Base-by-base conservation (phyloP, 371 early-diverging fungal genomes). In the Mortierella sp. region DNA sequence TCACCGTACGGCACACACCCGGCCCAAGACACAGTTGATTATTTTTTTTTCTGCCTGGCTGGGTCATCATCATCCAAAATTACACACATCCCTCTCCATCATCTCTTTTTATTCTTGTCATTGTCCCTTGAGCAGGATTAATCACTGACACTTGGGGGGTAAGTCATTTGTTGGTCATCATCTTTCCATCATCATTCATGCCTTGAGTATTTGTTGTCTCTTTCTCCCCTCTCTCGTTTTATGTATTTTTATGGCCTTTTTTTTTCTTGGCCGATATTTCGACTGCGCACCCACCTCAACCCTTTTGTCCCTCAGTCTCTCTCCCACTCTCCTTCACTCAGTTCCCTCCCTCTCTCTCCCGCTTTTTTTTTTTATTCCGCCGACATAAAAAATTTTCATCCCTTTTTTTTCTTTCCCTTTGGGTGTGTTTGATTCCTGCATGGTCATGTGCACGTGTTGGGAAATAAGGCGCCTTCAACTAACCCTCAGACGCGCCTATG, bases 291-390 rank as follows among this genome's bases (percentile, higher is more conserved):
- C n/a, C 37, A 34, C 37, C 37, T 11, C 37, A 34, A 14, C 37
- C 37, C 37, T 11, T 0, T 11, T 14, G 27, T 43, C 39, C 32
- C 44, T 44, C 46, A 42, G 32, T 28, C 34, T 52, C 53, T 66
- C 60, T 56, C 60, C 60, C 68, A 50, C 50, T 39, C 41, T 42
- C 39, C 39, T 17, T 11, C 1, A 34, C 37, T 14, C 37, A 34
- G n/a, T 37, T 43, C 39, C 32, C 44, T 44, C 46, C 50, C 43
- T 28, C 34, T 52, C 53, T 66, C 60, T 56, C 60, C 60, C 68
- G 56, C 50, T 39, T 42, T 42, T 42, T 42, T 17, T 42, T 41
- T 7, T 28, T 44, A 19, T 19, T 44, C 19, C 6, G 4, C 21
- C 37, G 37, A 34, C 51, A 51, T 34, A 31, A 26, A 54, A 54